Evolutionary conservation across 192 early-diverging fungal genomes (phyloP).

Genomic region (Coemansia sp.): DNA sequence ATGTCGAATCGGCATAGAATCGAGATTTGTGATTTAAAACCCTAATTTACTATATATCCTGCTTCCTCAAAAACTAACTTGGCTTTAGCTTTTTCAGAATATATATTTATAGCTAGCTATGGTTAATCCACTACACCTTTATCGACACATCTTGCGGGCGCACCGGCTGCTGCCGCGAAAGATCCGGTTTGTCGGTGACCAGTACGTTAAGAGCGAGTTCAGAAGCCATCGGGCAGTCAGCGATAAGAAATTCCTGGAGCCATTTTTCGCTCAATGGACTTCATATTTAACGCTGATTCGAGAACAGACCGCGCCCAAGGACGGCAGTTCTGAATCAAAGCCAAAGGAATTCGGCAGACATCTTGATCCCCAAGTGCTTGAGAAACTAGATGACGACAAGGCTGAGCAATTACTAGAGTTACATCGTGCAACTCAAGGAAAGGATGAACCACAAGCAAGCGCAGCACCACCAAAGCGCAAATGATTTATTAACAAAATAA

Average conservation of each 20-base stretch:
- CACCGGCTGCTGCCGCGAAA: constrained; percentile 44
- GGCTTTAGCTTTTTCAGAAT: background rate
- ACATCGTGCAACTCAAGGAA: constrained; percentile 24
- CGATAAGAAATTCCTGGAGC: constrained; percentile 37
- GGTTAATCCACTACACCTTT: constrained; percentile 30
- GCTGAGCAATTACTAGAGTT: constrained; percentile 51
- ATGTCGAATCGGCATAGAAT: too few species aligned
- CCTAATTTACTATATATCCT: too few species aligned
- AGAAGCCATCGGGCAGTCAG: constrained; percentile 42
- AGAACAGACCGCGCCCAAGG: constrained; percentile 17
- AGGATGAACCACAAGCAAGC: background rate
- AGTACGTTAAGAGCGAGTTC: constrained; percentile 52
- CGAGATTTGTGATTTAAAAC: too few species aligned
- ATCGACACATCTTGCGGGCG: constrained; percentile 33
- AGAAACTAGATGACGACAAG: constrained; percentile 48
- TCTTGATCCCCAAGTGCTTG: constrained; percentile 31
- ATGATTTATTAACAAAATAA: constrained; percentile 1
- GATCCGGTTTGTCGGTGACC: constrained; percentile 54
- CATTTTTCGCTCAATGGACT: constrained; percentile 48
- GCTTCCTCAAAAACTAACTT: background rate
- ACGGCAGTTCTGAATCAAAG: background rate
- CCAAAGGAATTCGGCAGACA: constrained; percentile 24
- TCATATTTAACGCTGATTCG: constrained; percentile 29
- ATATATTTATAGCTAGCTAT: constrained; percentile 10
- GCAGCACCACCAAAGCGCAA: constrained; percentile 5